These are phyloP conservation scores for Hymenoscyphus fructigenus DNA, from an alignment of 2,329 filamentous ascomycete genomes.

Conservation along the genomic window DNA sequence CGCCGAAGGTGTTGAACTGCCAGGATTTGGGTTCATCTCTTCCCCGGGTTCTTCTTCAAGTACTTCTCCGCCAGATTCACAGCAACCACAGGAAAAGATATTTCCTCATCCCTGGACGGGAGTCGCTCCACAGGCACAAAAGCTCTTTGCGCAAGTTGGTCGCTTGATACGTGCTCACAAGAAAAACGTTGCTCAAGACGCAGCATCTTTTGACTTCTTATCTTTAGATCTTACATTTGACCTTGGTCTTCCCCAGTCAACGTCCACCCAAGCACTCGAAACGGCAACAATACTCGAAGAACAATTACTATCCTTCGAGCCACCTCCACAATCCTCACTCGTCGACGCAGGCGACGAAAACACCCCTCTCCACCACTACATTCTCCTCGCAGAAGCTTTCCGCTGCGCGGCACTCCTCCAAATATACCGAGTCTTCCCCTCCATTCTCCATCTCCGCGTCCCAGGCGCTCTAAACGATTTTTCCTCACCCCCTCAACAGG, in stretches of 20 bases:
- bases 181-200: slow-evolving; percentile 23
- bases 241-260: slow-evolving; percentile 19
- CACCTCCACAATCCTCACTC: slow-evolving; percentile 24
- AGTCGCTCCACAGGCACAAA: slow-evolving; percentile 30
- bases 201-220: slow-evolving; percentile 23
- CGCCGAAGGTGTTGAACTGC: slow-evolving; percentile 28
- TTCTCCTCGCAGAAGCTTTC: slow-evolving; percentile 33
- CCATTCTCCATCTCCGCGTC: slow-evolving; percentile 24
- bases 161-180: slow-evolving; percentile 31
- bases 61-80: background rate
- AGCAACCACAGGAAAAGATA: slow-evolving; percentile 16
- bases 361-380: slow-evolving; percentile 34
- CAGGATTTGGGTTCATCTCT: slow-evolving; percentile 10
- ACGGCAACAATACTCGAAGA: slow-evolving; percentile 30
- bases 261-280: slow-evolving; percentile 21
- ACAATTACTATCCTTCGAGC: slow-evolving; percentile 29
- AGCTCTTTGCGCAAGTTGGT: slow-evolving; percentile 32
- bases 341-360: slow-evolving; percentile 34
- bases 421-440: slow-evolving; percentile 32
- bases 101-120: slow-evolving; percentile 36
- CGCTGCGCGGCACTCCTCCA: slow-evolving; percentile 30
- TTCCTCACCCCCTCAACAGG: background rate
- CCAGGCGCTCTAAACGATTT: slow-evolving; percentile 15
- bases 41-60: background rate
- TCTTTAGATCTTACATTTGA: slow-evolving; percentile 28